Conservation (phyloP, 2,329 filamentous ascomycete species). For the Acarospora socialis region DNA sequence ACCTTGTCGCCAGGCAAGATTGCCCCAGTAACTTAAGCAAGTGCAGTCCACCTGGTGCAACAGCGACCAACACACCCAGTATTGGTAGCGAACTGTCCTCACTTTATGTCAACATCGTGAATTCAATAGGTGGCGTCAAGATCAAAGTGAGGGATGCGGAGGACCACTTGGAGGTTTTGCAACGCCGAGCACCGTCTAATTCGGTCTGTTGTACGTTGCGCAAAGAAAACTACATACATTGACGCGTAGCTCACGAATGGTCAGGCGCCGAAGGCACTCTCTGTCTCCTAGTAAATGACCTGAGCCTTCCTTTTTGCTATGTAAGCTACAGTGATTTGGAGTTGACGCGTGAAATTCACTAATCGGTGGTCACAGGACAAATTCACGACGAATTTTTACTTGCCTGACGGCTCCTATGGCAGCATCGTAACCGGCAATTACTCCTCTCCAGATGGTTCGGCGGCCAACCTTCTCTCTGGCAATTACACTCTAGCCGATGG, state of each 20-base stretch:
- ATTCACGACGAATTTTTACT: slow-evolving; percentile 37
- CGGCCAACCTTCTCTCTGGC: slow-evolving; percentile 31
- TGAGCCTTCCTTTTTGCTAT: slow-evolving; percentile 36
- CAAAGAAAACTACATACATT: too few relatives aligned
- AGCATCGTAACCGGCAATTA: slow-evolving; percentile 32
- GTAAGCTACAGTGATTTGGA: slow-evolving; percentile 10
- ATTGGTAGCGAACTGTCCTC: slow-evolving; percentile 22
- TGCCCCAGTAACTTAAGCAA: slow-evolving; percentile 18
- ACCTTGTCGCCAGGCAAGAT: slow-evolving; percentile 3
- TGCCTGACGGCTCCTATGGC: slow-evolving; percentile 33
- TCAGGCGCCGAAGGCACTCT: slow-evolving; percentile 22
- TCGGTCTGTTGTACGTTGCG: slow-evolving; percentile 8
- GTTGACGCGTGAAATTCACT: neutral
- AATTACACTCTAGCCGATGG: slow-evolving; percentile 27
- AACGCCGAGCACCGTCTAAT: slow-evolving; percentile 4
- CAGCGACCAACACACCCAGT: slow-evolving; percentile 18
- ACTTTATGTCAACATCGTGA: slow-evolving; percentile 23
- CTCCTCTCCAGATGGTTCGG: slow-evolving; percentile 22
- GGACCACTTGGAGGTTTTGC: neutral
- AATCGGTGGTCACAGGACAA: slow-evolving; percentile 23
- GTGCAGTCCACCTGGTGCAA: slow-evolving; percentile 24
- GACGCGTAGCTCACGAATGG: slow-evolving; percentile 1
- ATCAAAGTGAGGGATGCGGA: slow-evolving; percentile 17
- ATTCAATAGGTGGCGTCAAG: slow-evolving; percentile 22
- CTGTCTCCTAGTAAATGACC: slow-evolving; percentile 27